Base-by-base conservation (phyloP, 345 rosid genomes). In the Gossypium stocksii region DNA sequence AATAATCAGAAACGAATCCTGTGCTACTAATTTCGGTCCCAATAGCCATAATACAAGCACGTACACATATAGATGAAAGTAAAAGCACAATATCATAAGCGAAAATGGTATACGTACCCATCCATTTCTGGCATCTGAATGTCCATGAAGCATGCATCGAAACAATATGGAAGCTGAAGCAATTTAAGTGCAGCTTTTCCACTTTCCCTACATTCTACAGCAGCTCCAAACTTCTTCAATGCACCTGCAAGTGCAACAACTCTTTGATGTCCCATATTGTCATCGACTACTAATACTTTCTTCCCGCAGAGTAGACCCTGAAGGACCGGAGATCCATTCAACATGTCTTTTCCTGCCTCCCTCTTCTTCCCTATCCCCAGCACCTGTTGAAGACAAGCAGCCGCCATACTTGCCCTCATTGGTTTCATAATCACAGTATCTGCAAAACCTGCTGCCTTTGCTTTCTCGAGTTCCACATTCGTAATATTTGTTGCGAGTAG, bases 61-160 rank as follows among this genome's bases (percentile, higher is more conserved):
- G 41, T 34, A 5, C 41, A 34, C 41, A 34, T 34, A 34, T 5
- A 34, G 1, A 34, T 34, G 41, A 34, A 34, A 34, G 41, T 34
- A 34, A 34, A 34, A 34, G 41, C 48, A 45, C 48, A 45, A 45
- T 9, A 45, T 45, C 48, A 45, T 45, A 34, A 34, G 41, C 41
- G 41, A 34, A 64, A 19, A 14, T 51, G 17, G 2, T 56, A 23
- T 29, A 34, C 87, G 69, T 82, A 94, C 97, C 99, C 99, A 72
- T 95, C 98, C 99, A 95, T 95, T 77, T 91, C 98, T 2, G 99
- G 99, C 99, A 95, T 95, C 77, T 95, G 99, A 74, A 95, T 91
- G 68, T 93, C 99, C 99, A 95, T 95, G 82, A 95, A 95, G 84
- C 97, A 95, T 23, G 98, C 99, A 84, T 95, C 96, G 19, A 90